Percentiles rank a stretch among this genome's conserved stretches.
Conservation (phyloP, 192 early-diverging fungal genomes). For the Chytriomyces sp. region DNA sequence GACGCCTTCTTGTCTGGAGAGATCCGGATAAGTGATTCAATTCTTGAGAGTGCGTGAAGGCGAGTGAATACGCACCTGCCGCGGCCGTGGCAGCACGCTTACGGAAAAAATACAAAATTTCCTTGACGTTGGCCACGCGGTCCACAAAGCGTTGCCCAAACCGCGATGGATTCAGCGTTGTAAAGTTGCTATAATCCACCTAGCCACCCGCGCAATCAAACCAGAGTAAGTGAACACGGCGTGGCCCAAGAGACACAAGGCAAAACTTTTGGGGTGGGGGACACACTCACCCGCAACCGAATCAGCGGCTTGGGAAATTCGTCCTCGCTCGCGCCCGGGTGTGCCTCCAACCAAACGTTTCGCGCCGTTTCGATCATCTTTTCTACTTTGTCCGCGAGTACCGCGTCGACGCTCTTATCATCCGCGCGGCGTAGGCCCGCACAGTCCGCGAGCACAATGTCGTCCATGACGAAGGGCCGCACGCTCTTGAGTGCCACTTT, state of each 20-base stretch:
- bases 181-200: conserved; percentile 87
- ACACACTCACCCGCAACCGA: conserved; percentile 61
- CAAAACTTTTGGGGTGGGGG: too few relatives aligned
- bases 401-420: conserved; percentile 53
- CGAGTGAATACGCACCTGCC: neutral
- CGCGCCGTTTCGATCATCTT: conserved; percentile 61
- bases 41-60: neutral
- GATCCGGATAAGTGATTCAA: neutral
- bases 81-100: conserved; percentile 35
- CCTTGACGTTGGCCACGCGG: conserved; percentile 84
- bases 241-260: too few relatives aligned
- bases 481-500: conserved; percentile 77
- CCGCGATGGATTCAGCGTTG: conserved; percentile 80
- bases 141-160: conserved; percentile 83
- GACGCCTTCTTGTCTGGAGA: conserved; percentile 1
- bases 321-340: conserved; percentile 33
- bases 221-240: too few relatives aligned
- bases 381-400: conserved; percentile 56
- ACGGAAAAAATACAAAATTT: conserved; percentile 82
- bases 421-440: conserved; percentile 55
- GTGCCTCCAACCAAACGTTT: conserved; percentile 51
- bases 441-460: conserved; percentile 57
- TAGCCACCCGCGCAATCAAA: too few relatives aligned
- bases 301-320: conserved; percentile 72
- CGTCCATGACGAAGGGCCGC: conserved; percentile 84